These are phyloP conservation scores for Magnusiomyces tetraspermus DNA, from an alignment of 1,139 yeast genomes.

Conservation along the genomic window DNA sequence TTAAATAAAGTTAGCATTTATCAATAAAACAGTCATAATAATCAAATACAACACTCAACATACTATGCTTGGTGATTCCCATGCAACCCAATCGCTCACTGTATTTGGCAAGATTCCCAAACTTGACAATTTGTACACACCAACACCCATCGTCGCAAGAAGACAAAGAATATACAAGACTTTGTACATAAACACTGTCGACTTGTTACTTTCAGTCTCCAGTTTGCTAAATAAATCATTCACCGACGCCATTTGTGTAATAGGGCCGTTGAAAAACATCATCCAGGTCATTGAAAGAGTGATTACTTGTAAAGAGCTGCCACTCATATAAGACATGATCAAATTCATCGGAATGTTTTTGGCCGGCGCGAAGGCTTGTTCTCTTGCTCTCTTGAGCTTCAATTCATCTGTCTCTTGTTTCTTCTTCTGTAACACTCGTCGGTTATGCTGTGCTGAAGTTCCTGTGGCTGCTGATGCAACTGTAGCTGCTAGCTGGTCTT, in stretches of 20 bases:
- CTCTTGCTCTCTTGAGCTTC: conserved; percentile 53
- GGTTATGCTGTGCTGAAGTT: background rate
- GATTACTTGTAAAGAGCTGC: conserved; percentile 79
- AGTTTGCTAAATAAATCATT: conserved; percentile 36
- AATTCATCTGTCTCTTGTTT: conserved; percentile 5
- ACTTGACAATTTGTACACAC: conserved; percentile 70
- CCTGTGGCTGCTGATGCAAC: background rate
- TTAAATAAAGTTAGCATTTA: background rate
- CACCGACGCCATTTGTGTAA: conserved; percentile 58
- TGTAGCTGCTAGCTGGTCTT: background rate
- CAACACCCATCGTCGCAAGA: conserved; percentile 57
- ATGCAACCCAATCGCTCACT: conserved; percentile 84
- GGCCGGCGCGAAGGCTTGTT: conserved; percentile 72
- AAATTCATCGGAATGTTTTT: conserved; percentile 81
- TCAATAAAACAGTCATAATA: background rate
- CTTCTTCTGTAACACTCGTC: background rate
- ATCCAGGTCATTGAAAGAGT: conserved; percentile 86
- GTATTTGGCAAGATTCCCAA: conserved; percentile 91
- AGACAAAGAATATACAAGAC: conserved; percentile 50
- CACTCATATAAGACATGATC: conserved; percentile 89
- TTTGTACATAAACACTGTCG: conserved; percentile 42
- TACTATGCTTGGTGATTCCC: conserved; percentile 51
- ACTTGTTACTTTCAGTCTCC: conserved; percentile 27
- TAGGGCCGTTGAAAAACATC: conserved; percentile 63
- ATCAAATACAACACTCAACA: conserved; percentile 5